Base-by-base conservation (phyloP, 2,329 filamentous ascomycete species). In the Phyllosticta ampelicida region DNA sequence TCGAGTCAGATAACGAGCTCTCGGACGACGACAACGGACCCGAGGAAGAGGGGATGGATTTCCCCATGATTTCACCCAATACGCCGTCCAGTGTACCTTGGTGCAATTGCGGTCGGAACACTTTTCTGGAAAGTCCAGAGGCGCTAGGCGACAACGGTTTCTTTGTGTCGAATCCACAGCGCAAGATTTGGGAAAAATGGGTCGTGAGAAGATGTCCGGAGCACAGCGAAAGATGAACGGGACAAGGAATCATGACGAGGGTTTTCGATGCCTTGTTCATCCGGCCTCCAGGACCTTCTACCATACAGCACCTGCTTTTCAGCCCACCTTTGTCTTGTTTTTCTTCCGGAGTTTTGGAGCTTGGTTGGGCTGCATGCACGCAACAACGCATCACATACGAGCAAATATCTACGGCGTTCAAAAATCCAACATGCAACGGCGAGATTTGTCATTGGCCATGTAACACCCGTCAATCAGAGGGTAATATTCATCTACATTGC, bases 101-200 rank as follows among this genome's bases (percentile, higher is more conserved):
- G 74, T 77, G 75, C 62, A 75, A 72, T 60, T 77, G 75, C 66
- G 70, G 66, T 5, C 63, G 62, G 21, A 63, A 63, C 10, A 54
- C 67, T 29, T 71, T 70, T 66, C 65, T 72, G 55, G 71, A 74
- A 51, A 72, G 68, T 56, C 69, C 72, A 8, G 76, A 78, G 23
- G 71, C 74, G 20, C 66, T 81, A 5, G 73, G 70, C 16, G 79
- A 81, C 62, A 73, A 80, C 62, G 78, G 78, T 0, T 60, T 70
- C 3, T 67, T 66, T 48, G 77, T 80, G 4, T 73, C 70, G n/a
- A 74, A 75, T 61, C 64, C 67, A 36, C 77, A 80, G 63, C 73
- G 80, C 55, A 80, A 80, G 63, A 70, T 75, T 56, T 82, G 79
- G 79, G 78, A 82, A 66, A 75, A 75, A 62, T 82, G 79, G 79